Base-by-base conservation (phyloP, 2,329 filamentous ascomycete genomes). In the Chrysoporthe deuterocubensis region DNA sequence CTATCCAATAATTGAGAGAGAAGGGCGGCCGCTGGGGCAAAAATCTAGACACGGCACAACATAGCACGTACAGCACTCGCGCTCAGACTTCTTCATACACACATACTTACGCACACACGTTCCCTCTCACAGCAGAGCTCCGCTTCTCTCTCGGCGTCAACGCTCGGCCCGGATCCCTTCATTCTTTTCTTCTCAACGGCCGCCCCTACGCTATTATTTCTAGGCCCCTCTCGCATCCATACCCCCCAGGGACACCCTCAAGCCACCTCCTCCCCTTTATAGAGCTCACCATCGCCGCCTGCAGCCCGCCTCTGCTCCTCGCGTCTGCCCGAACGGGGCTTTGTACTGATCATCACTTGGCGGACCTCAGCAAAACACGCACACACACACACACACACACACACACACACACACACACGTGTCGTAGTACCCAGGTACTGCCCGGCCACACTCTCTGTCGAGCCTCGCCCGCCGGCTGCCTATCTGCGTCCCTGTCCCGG, bases 161-260 rank as follows among this genome's bases (percentile, higher is more conserved):
- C 26, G 50, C 50, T 54, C 50, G 50, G 50, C 21, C 32, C 50
- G 26, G 26, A 13, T 54, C 50, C 50, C 50, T 54, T 54, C 50
- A 54, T 16, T 54, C 50, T 34, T 34, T 48, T 14, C 40, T 16
- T 26, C 4, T 62, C 7, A 54, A 54, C 50, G 50, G 50, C 7
- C 14, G 32, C 50, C 21, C 26, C 50, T 54, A 54, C 50, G 50
- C 16, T 21, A 32, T 34, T 21, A 32, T 21, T 21, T 54, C 50
- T 32, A 16, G 32, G 16, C 9, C 48, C 48, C 21, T 16, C 48
- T 21, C 26, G 48, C 48, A 26, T 52, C 21, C 48, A 32, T 14
- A 21, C 14, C 48, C 21, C 50, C 16, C 32, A 34, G 11, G 16
- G 14, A 32, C 21, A 54, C 7, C 50, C 26, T 54, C 50, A 34